phyloP scores from a whole-genome alignment of 257 asterid genomes.

The Parsonsia alboflavescens region DNA sequence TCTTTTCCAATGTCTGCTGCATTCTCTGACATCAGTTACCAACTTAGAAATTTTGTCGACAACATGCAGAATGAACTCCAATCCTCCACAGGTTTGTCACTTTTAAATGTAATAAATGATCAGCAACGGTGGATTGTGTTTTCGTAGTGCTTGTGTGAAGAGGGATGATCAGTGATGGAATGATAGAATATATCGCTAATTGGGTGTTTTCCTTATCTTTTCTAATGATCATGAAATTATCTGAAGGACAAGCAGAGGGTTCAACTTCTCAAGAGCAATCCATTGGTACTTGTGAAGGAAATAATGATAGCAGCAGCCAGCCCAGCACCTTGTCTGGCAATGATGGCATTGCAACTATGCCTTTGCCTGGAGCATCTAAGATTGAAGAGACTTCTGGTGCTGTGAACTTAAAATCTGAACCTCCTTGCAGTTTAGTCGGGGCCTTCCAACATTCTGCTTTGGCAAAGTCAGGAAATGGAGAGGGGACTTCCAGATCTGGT shows the following conservation, averaged over 20 bases:
- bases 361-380: conserved; percentile 6
- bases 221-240: background rate
- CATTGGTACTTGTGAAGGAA: conserved; percentile 27
- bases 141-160: conserved; percentile 5
- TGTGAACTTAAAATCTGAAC: conserved; percentile 20
- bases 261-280: conserved; percentile 34
- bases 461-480: conserved; percentile 23
- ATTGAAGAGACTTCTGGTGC: background rate
- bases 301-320: conserved; percentile 22
- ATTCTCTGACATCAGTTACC: conserved; percentile 39
- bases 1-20: conserved; percentile 27
- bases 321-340: conserved; percentile 19
- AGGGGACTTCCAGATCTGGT: conserved; percentile 33
- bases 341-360: conserved; percentile 3
- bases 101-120: background rate
- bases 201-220: background rate
- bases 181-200: background rate
- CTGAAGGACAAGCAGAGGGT: conserved; percentile 40
- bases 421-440: conserved; percentile 29
- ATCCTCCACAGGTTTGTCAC: conserved; percentile 34
- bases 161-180: background rate
- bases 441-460: conserved; percentile 22
- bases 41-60: conserved; percentile 26
- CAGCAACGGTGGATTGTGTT: background rate
- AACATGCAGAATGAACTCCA: conserved; percentile 27